Evolutionary conservation across 768 basidiomycete species (phyloP).

Genomic region (Boletus tomentosulus): DNA sequence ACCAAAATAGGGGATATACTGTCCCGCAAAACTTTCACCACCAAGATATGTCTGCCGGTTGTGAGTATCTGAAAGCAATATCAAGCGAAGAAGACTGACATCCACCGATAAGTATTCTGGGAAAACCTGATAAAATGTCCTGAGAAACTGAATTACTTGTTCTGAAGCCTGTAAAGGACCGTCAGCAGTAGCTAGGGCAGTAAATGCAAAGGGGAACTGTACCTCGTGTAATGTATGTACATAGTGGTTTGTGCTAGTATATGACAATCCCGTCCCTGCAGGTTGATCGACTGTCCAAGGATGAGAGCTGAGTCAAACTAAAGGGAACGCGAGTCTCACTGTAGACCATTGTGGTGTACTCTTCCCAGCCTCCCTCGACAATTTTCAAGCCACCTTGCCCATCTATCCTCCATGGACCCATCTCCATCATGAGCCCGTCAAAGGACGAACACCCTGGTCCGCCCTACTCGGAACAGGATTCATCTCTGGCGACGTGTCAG

Average conservation of each 20-base stretch:
- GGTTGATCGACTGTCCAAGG: conserved; percentile 84
- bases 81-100: conserved; percentile 44
- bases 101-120: conserved; percentile 83
- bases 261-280: conserved; percentile 92
- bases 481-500: neutral
- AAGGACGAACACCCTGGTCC: conserved; percentile 98
- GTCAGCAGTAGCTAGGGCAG: conserved; percentile 1
- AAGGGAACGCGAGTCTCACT: conserved; percentile 47
- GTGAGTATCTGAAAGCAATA: conserved; percentile 7
- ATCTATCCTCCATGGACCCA: conserved; percentile 89
- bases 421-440: conserved; percentile 96
- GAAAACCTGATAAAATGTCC: conserved; percentile 86
- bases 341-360: conserved; percentile 91
- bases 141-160: conserved; percentile 80
- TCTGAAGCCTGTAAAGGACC: conserved; percentile 51
- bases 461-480: conserved; percentile 46
- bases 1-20: conserved; percentile 97
- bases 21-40: conserved; percentile 96
- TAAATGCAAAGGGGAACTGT: conserved; percentile 13
- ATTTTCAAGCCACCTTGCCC: conserved; percentile 66
- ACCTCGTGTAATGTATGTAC: conserved; percentile 76
- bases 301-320: conserved; percentile 8
- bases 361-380: conserved; percentile 92
- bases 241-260: conserved; percentile 80
- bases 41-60: conserved; percentile 82